These are phyloP conservation scores for Camelina sativa DNA, from an alignment of 345 rosid genomes.

Conservation along the genomic window DNA sequence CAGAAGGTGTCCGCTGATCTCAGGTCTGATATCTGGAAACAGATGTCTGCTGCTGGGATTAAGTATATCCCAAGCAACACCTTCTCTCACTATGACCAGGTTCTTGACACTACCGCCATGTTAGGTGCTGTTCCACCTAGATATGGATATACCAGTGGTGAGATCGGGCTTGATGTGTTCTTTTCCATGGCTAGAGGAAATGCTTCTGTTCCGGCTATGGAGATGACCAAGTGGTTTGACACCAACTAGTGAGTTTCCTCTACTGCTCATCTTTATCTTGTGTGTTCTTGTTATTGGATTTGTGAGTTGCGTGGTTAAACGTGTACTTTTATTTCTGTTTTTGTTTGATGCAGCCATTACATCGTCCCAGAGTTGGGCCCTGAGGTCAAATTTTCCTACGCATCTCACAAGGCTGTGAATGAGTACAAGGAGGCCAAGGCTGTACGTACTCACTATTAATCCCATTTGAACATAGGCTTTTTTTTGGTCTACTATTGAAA, in stretches of 20 bases:
- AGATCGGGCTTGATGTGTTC: constrained; percentile 81
- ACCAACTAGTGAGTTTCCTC: constrained; percentile 91
- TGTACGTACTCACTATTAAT: constrained; percentile 49
- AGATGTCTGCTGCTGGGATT: constrained; percentile 85
- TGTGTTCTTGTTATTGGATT: neutral
- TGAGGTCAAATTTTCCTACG: constrained; percentile 83
- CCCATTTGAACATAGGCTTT: constrained; percentile 1
- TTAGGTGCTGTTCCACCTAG: constrained; percentile 95
- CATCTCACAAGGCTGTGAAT: constrained; percentile 92
- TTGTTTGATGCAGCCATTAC: constrained; percentile 71
- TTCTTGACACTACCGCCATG: constrained; percentile 92
- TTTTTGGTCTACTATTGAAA: constrained; percentile 3
- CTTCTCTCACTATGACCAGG: constrained; percentile 87
- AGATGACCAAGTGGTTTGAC: constrained; percentile 99
- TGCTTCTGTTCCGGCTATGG: constrained; percentile 97
- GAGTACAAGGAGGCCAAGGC: constrained; percentile 98
- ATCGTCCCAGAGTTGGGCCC: constrained; percentile 98
- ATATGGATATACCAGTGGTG: constrained; percentile 81
- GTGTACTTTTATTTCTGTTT: neutral
- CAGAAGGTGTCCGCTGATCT: constrained; percentile 89
- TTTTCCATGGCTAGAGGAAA: constrained; percentile 99
- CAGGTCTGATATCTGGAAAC: constrained; percentile 90
- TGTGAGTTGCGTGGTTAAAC: constrained; percentile 1
- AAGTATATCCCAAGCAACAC: constrained; percentile 97
- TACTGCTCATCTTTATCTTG: neutral